Evolutionary conservation across 441 rosid genomes (phyloP), one percentile per base, ranked within the genome.

Genomic region (Adansonia madagascariensis): DNA sequence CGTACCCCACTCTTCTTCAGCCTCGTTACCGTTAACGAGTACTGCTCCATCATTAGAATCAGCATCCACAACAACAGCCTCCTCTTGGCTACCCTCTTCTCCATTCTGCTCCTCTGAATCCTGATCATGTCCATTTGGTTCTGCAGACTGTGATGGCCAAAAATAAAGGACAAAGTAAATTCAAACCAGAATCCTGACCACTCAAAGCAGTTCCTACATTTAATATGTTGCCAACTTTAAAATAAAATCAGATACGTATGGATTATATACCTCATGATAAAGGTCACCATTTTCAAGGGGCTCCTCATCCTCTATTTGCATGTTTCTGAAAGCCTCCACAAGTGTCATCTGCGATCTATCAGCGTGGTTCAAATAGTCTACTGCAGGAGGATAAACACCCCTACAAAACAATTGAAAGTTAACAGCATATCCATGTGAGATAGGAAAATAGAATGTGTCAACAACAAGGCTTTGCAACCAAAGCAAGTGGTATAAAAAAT

Each of bases 1-100:
- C 94, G 88, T 93, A 94, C 94, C 96, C 98, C 99, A 97, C 94
- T 97, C 93, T 92, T 97, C 99, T 84, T 97, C 95, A 73, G 92
- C 91, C 88, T 92, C 98, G 81, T 89, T 93, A 77, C 98, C 96
- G 75, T 97, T 93, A 79, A 97, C 97, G 74, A 94, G 97, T 80
- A 94, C 97, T 4, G 86, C 97, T 61, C 98, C 93, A 69, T 94
- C 98, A 41, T 91, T 97, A 18, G 98, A 97, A 78, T 94, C 98
- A 49, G 93, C 95, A 80, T 94, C 99, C 79, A 89, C 92, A 59
- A 93, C 98, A 53, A 92, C 97, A 73, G 88, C 97, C 85, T 91
- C 98, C 85, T 93, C 98, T 85, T 89, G 91, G 87, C 91, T 89
- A 77, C 86, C 90, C 87, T 91, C 98, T 84, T 91, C 97, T 73